Evolutionary conservation across 2,329 filamentous ascomycete genomes (phyloP).

Genomic region (Colletotrichum aenigma): DNA sequence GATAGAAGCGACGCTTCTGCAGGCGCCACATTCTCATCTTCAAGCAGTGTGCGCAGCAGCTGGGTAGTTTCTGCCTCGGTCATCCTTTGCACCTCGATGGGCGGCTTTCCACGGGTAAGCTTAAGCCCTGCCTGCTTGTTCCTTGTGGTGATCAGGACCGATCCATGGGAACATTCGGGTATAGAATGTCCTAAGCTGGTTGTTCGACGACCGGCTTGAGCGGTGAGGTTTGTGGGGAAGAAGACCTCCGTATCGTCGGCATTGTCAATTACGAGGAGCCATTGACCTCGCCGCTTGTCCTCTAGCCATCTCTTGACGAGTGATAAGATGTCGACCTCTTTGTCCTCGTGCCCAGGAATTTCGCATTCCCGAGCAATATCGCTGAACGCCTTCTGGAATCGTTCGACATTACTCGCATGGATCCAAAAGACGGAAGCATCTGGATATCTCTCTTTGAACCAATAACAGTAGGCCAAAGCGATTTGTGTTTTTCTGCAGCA

Average conservation of each 20-base stretch:
- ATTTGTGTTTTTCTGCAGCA: conserved; percentile 35
- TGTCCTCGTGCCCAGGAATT: conserved; percentile 20
- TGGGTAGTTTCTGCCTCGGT: conserved; percentile 24
- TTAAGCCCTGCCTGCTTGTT: conserved; percentile 32
- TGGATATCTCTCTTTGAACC: conserved; percentile 18
- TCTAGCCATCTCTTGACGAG: conserved; percentile 33
- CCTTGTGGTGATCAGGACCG: conserved; percentile 36
- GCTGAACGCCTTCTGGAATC: conserved; percentile 29
- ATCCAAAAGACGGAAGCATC: conserved; percentile 37
- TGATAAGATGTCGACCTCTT: conserved; percentile 19
- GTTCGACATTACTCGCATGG: conserved; percentile 32
- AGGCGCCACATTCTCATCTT: not conserved
- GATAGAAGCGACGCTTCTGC: conserved; percentile 23
- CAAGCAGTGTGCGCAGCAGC: conserved; percentile 26
- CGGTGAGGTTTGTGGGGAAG: not conserved
- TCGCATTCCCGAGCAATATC: conserved; percentile 28
- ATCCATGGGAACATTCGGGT: conserved; percentile 32
- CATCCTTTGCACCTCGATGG: conserved; percentile 33
- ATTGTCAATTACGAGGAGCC: conserved; percentile 25
- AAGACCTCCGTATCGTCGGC: conserved; percentile 18
- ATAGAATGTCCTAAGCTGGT: conserved; percentile 24
- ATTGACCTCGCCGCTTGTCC: conserved; percentile 14
- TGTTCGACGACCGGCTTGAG: not conserved
- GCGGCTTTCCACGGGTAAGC: conserved; percentile 24
- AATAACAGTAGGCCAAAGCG: conserved; percentile 31